phyloP scores from a whole-genome alignment of 768 basidiomycete genomes.

The Rhizopogon vulgaris region DNA sequence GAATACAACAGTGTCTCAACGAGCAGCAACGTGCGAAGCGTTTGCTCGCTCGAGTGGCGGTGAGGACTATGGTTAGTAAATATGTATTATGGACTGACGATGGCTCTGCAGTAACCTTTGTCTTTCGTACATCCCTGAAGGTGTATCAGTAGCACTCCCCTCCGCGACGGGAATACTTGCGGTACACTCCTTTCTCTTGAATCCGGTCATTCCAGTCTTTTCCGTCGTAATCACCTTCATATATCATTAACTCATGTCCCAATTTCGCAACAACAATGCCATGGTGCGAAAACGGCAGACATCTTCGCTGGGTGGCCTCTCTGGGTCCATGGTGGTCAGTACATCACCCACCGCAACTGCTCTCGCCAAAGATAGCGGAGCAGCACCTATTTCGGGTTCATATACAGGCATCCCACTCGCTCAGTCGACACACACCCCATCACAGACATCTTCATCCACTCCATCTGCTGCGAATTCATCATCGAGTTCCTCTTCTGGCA shows the following conservation, averaged over 20 bases:
- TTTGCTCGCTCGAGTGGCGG: neutral
- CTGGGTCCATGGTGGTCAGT: constrained; percentile 19
- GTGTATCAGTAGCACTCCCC: constrained; percentile 8
- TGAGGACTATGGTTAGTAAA: neutral
- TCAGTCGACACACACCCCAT: neutral
- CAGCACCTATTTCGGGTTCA: neutral
- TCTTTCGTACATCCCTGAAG: neutral
- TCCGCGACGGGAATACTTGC: constrained; percentile 15
- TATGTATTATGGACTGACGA: neutral
- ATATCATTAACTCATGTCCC: constrained; percentile 12
- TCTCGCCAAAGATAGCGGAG: constrained; percentile 16
- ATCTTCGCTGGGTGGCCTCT: constrained; percentile 1
- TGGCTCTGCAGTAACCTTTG: neutral
- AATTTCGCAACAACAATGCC: constrained; percentile 2
- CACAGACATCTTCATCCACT: neutral
- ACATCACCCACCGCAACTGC: constrained; percentile 20
- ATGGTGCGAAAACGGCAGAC: constrained; percentile 11
- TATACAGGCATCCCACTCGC: constrained; percentile 12
- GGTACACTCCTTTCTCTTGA: constrained; percentile 15
- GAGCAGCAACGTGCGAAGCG: neutral
- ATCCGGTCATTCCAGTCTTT: constrained; percentile 2
- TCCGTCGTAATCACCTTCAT: neutral
- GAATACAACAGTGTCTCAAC: neutral
- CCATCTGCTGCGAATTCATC: constrained; percentile 8
- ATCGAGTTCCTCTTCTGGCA: constrained; percentile 9